Conservation (phyloP, 164 flowering plant species). For the Brasenia schreberi region DNA sequence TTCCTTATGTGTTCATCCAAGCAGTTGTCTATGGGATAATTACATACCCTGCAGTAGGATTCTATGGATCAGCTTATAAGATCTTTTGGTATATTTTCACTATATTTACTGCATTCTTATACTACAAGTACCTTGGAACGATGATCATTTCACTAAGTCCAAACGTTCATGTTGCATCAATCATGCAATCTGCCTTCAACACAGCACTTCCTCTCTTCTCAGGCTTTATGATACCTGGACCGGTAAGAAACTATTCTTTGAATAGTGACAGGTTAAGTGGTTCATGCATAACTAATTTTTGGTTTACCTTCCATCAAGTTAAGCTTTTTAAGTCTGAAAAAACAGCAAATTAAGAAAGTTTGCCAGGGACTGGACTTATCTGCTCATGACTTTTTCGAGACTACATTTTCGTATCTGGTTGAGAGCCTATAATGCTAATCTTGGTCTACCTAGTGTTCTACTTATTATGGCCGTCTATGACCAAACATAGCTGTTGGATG, state of each 20-base stretch:
- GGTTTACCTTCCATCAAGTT: no score
- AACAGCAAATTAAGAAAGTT: no score
- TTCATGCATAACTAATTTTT: no score
- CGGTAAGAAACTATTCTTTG: slow-evolving; percentile 19
- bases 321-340: no score
- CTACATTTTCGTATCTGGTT: no score
- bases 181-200: slow-evolving; percentile 13
- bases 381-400: no score
- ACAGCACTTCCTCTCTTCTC: slow-evolving; percentile 30
- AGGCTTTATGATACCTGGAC: slow-evolving; percentile 35
- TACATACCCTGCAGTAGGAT: slow-evolving; percentile 33
- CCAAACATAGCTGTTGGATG: no score
- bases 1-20: slow-evolving; percentile 37
- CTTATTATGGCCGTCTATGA: no score
- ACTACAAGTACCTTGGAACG: slow-evolving; percentile 38
- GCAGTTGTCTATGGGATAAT: slow-evolving; percentile 20
- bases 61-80: slow-evolving; percentile 26
- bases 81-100: slow-evolving; percentile 28
- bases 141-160: slow-evolving; percentile 29
- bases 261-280: no score
- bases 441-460: no score
- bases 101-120: slow-evolving; percentile 25
- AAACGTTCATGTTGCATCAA: slow-evolving; percentile 20
- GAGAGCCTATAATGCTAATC: no score
- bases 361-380: no score